Conservation (phyloP, 345 rosid species). For the Angophora floribunda region DNA sequence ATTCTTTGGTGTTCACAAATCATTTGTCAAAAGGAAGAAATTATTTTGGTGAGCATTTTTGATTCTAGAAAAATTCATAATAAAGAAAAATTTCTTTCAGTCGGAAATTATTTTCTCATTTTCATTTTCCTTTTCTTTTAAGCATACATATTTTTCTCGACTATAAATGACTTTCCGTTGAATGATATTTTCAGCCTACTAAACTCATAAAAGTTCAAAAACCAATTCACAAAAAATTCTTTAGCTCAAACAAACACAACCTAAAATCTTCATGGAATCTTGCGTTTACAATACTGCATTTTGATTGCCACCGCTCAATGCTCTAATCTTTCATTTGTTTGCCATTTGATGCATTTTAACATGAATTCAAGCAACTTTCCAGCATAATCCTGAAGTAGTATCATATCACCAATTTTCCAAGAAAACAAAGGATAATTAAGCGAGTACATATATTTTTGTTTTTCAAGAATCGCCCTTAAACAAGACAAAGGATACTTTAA, state of each 20-base stretch:
- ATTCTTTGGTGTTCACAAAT: too few relatives aligned
- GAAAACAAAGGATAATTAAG: background rate
- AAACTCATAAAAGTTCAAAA: too few relatives aligned
- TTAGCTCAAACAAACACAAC: accelerated
- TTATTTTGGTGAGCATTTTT: too few relatives aligned
- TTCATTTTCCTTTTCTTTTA: background rate
- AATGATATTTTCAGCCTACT: accelerated
- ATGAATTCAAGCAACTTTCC: background rate
- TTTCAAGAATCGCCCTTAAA: background rate
- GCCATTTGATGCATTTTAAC: background rate
- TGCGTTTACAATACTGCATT: accelerated
- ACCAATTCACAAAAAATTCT: accelerated
- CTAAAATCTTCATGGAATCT: accelerated
- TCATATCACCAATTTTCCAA: background rate
- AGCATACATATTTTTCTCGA: accelerated
- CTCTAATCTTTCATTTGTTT: background rate
- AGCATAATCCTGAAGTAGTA: background rate
- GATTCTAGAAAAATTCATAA: too few relatives aligned
- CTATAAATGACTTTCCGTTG: accelerated
- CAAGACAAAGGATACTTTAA: background rate
- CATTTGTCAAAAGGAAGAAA: too few relatives aligned
- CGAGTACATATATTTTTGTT: background rate
- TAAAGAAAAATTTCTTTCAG: too few relatives aligned
- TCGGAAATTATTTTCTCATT: too few relatives aligned
- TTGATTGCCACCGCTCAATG: background rate